Base-by-base conservation (phyloP, 768 basidiomycete genomes). In the Tulasnella calospora region DNA sequence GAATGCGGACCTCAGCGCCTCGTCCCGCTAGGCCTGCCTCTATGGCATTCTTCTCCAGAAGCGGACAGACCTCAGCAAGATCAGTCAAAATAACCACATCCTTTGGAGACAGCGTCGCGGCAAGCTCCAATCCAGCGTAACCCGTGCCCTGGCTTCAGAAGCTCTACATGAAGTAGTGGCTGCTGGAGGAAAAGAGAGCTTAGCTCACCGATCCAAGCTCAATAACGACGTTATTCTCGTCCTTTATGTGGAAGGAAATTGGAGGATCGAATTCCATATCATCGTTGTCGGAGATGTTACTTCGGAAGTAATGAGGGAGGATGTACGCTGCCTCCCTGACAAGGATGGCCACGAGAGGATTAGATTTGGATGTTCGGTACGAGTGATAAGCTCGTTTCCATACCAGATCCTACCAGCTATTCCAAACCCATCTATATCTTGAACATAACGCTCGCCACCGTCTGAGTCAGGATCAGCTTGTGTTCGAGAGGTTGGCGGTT, bases 51-150 rank as follows among this genome's bases (percentile, higher is more conserved):
- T 82, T 78, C 47, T 85, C 83, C 71, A 90, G 84, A 23, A 91
- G 84, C 0, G 86, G 84, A 73, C 89, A 86, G 77, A 95, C 94
- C 80, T 94, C 92, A 2, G 89, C 90, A 12, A 96, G 88, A 85
- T 96, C 95, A 10, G 94, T 95, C 10, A 88, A 87, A 51, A 90
- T 81, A 75, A 89, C 81, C 17, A 84, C 81, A 3, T 81, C 81
- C 23, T 77, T n/a, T 0, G 69, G 0, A 4, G 74, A 44, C 27
- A 93, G 86, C 46, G 87, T 77, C 3, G 86, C 81, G 71, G 90
- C 89, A 19, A 89, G 81, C 8, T 84, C 83, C 30, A 87, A 83
- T 13, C 85, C 89, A 15, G 92, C 89, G 74, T 91, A 85, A 30
- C 94, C 90, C 27, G 90, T 88, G 2, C 95, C 94, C 74, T 75